Base-by-base conservation (phyloP, 192 early-diverging fungal species). In the Backusella australiensis region DNA sequence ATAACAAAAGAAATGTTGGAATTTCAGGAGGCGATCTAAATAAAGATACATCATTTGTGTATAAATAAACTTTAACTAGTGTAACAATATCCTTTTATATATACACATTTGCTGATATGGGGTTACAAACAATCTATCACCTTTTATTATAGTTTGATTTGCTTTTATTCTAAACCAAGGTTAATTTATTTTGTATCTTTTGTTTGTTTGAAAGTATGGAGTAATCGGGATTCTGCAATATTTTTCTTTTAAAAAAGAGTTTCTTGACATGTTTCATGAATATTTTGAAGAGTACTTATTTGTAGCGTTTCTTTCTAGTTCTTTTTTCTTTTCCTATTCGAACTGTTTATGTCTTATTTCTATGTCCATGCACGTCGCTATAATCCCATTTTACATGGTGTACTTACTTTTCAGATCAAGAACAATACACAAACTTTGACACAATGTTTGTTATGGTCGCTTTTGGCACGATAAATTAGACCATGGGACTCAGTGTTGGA, bases 351-450 rank as follows among this genome's bases (percentile, higher is more conserved):
- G 80, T 21, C 76, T 89, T 89, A 69, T 87, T 84, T 98, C 86
- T 78, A 99, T 86, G 23, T 96, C 96, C 73, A 98, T 84, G 81
- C 97, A 96, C 89, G 97, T 98, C 76, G 96, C 98, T 95, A 98
- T 97, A 67, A 95, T 89, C 26, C 87, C 86, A 75, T 89, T 86
- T 74, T 95, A 87, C 65, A 99, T n/a, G 4, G 94, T 15, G 95
- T 91, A 75, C 96, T 21, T 56, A 21, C 8, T 96, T 5, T 94
- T 94, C 71, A 86, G 80, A 85, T 99, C 97, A 67, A 99, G 89
- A 75, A 93, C 89, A 42, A 34, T 5, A 71, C 29, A 71, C 3
- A 87, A 96, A 99, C 35, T 82, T 76, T 46, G 82, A 80, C 49
- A 99, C 12, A 19, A 17, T 44, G 36, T 23, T 39, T 39, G 39